Evolutionary conservation across 768 basidiomycete species (phyloP).

Genomic region (Mycena albidolilacea): DNA sequence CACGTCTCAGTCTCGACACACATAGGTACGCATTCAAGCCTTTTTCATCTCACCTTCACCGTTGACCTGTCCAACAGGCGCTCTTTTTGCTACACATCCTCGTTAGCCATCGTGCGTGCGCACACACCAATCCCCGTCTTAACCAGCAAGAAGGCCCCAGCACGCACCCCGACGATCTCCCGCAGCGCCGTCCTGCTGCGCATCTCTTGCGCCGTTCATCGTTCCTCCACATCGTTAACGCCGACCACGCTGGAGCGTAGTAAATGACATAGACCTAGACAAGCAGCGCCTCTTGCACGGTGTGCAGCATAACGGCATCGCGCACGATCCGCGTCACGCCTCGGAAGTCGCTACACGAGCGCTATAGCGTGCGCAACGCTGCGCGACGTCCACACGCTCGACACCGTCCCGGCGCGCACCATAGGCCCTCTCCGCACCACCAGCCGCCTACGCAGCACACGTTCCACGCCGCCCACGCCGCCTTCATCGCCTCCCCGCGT

Average conservation of each 20-base stretch:
- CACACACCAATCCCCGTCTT: too few species aligned
- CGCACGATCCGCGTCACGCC: background rate
- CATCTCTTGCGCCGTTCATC: background rate
- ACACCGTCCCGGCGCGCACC: too few species aligned
- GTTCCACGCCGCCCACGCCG: too few species aligned
- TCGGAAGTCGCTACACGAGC: background rate
- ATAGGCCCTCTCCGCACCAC: too few species aligned
- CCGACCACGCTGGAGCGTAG: constrained; percentile 1
- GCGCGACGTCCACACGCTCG: too few species aligned
- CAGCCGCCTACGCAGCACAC: too few species aligned
- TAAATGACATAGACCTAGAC: background rate
- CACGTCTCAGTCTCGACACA: constrained; percentile 5
- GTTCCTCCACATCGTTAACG: background rate
- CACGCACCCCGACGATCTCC: too few species aligned
- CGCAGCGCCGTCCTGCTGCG: background rate
- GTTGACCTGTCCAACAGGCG: constrained; percentile 1
- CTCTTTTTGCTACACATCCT: background rate
- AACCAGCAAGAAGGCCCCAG: too few species aligned
- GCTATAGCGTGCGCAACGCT: too few species aligned
- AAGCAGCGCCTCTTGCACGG: background rate
- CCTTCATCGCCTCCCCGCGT: too few species aligned
- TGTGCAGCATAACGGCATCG: background rate
- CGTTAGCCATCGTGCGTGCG: too few species aligned
- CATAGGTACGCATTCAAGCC: constrained; percentile 12
- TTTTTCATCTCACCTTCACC: constrained; percentile 10